These are phyloP conservation scores for Dictyophora rubrovolvata DNA, from an alignment of 768 basidiomycete species.

Conservation along the genomic window DNA sequence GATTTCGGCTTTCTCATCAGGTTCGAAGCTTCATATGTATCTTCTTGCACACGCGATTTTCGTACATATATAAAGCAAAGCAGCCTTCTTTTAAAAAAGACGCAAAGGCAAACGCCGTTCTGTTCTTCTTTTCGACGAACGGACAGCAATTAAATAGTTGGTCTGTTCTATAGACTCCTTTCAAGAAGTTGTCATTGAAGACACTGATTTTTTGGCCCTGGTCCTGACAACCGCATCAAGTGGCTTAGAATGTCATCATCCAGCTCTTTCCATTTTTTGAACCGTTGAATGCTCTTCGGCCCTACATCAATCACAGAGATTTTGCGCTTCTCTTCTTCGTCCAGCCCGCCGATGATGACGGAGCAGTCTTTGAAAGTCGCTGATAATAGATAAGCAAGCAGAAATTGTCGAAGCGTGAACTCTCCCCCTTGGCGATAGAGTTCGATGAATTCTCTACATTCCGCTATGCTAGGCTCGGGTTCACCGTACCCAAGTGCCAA, in stretches of 20 bases:
- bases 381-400: slow-evolving; percentile 73
- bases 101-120: too few relatives aligned
- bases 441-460: slow-evolving; percentile 58
- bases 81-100: too few relatives aligned
- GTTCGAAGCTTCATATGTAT: background rate
- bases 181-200: background rate
- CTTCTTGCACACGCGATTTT: background rate
- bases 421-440: slow-evolving; percentile 33
- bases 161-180: too few relatives aligned
- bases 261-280: slow-evolving; percentile 62
- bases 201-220: background rate
- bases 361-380: slow-evolving; percentile 98
- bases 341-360: slow-evolving; percentile 36
- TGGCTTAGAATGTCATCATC: slow-evolving; percentile 54
- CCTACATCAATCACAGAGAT: slow-evolving; percentile 82
- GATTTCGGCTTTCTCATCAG: background rate
- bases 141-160: background rate
- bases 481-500: slow-evolving; percentile 13
- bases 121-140: background rate
- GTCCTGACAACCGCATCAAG: background rate
- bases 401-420: slow-evolving; percentile 44
- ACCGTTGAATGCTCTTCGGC: slow-evolving; percentile 55
- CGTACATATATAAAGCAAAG: too few relatives aligned
- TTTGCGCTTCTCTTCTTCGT: slow-evolving; percentile 16
- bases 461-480: slow-evolving; percentile 47